Base-by-base conservation (phyloP, 2,329 filamentous ascomycete genomes). In the Penicillium sp. region DNA sequence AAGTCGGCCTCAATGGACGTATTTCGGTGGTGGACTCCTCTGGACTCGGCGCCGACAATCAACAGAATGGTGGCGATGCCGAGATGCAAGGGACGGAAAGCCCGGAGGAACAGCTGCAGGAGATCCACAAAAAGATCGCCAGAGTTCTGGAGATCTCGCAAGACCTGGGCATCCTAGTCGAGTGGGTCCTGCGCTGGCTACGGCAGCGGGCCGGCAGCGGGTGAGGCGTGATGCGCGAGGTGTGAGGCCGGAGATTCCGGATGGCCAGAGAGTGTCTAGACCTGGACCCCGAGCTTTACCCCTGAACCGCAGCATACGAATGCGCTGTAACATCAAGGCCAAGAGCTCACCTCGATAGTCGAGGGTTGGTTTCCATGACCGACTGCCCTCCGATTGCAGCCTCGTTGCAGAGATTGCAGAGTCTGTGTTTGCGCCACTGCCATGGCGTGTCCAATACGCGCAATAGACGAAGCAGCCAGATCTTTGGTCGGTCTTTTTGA, bases 161-260 rank as follows among this genome's bases (percentile, higher is more conserved):
- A 56, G 74, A 77, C 62, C 57, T 77, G 49, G 73, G 75, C 15
- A 63, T 73, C 38, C 51, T 75, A 36, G 72, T 77, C 24, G 74
- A 76, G 66, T 77, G 74, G 73, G 65, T 75, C 52, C 53, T 74
- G 45, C 67, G 63, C 56, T 71, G 67, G 68, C 58, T 65, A 57
- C 64, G 65, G 49, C 68, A 67, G 56, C 66, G 63, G 31, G 62
- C 60, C 41, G 58, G 51, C 53, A 59, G 59, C 49, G 59, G 58
- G 47, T 61, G 56, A 64, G 26, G 42, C 33, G 44, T 39, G 16
- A 29, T 10, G 28, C 28, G 28, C 7, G 6, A 21, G 48, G 7
- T 12, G 28, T 12, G 7, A 21, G 48, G 42, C 45, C 46, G 39
- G 24, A 51, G 21, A 50, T 16, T 39, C 46, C n/a, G 44, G 42